These are phyloP conservation scores for Coemansia erecta DNA, from an alignment of 192 early-diverging fungal species.

Conservation along the genomic window DNA sequence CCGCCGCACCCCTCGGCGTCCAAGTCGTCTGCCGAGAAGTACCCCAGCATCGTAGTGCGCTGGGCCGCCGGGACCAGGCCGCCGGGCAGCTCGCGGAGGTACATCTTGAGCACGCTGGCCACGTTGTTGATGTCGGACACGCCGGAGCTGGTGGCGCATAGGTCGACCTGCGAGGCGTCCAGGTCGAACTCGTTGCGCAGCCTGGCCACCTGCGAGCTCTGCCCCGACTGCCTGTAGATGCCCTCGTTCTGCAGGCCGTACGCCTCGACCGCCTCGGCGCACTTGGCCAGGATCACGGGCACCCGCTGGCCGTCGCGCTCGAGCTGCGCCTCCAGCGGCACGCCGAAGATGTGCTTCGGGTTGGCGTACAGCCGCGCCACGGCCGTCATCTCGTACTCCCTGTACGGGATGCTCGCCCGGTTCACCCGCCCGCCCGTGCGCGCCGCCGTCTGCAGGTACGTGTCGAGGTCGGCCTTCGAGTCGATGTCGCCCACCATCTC, in stretches of 20 bases:
- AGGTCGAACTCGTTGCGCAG: slow-evolving; percentile 72
- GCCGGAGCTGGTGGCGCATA: slow-evolving; percentile 60
- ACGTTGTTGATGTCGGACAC: slow-evolving; percentile 79
- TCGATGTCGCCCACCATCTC: slow-evolving; percentile 62
- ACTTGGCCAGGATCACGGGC: slow-evolving; percentile 77
- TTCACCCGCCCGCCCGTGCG: slow-evolving; percentile 26
- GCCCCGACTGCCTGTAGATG: slow-evolving; percentile 88
- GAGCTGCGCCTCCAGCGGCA: slow-evolving; percentile 67
- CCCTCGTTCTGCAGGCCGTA: slow-evolving; percentile 74
- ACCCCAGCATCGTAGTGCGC: slow-evolving; percentile 29
- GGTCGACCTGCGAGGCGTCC: slow-evolving; percentile 65
- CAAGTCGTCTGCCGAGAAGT: slow-evolving; percentile 21
- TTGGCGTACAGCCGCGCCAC: slow-evolving; percentile 62
- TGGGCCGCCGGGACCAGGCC: slow-evolving; percentile 68
- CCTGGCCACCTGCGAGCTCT: slow-evolving; percentile 69
- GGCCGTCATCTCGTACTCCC: slow-evolving; percentile 45
- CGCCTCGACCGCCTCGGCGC: slow-evolving; percentile 79
- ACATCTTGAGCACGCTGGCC: slow-evolving; percentile 85
- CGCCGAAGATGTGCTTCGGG: slow-evolving; percentile 78
- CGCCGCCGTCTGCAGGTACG: slow-evolving; percentile 49
- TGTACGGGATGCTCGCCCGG: slow-evolving; percentile 39
- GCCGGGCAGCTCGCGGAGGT: slow-evolving; percentile 93
- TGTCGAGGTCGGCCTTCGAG: slow-evolving; percentile 56
- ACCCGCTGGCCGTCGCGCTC: slow-evolving; percentile 69
- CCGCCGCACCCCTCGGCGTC: slow-evolving; percentile 7